Percentiles rank a stretch among this genome's conserved stretches.
These are phyloP conservation scores for Blastobotrys raffinosifermentans DNA, from an alignment of 1,139 yeast genomes.

Conservation along the genomic window DNA sequence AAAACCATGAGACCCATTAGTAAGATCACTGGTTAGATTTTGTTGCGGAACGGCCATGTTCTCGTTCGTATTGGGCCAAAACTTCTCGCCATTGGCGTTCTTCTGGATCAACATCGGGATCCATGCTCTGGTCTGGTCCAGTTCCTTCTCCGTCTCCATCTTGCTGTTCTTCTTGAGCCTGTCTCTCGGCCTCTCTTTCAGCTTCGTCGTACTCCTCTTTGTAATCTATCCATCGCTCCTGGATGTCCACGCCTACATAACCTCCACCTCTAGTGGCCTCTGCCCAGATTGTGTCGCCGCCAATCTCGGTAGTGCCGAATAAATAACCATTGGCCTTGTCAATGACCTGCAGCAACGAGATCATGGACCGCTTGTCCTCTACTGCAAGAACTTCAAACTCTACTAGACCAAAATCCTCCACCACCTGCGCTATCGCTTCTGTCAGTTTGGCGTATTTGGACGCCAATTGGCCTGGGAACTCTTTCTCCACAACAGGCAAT, in stretches of 20 bases:
- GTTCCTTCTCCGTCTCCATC: constrained; percentile 32
- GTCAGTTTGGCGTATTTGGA: constrained; percentile 64
- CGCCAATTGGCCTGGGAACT: constrained; percentile 41
- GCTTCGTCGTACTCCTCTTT: constrained; percentile 66
- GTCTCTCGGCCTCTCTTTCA: constrained; percentile 48
- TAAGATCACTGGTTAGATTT: constrained; percentile 4
- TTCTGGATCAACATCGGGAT: too few relatives aligned
- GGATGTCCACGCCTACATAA: constrained; percentile 58
- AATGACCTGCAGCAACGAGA: constrained; percentile 62
- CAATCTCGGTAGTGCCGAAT: constrained; percentile 86
- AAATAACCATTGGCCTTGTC: constrained; percentile 93
- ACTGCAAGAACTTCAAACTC: constrained; percentile 85
- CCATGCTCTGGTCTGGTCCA: constrained; percentile 61
- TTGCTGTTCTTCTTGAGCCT: constrained; percentile 29
- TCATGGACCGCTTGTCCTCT: constrained; percentile 91
- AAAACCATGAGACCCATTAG: too few relatives aligned
- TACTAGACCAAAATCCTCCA: constrained; percentile 82
- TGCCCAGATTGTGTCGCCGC: constrained; percentile 95
- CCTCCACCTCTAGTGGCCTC: constrained; percentile 86
- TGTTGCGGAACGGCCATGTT: constrained; percentile 29
- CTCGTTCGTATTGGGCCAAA: constrained; percentile 43
- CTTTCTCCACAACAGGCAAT: constrained; percentile 64
- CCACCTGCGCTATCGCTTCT: constrained; percentile 71
- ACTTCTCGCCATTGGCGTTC: constrained; percentile 31
- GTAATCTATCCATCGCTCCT: constrained; percentile 92